A percentile compares a stretch with the other conserved stretches of the same genome.
phyloP scores from a whole-genome alignment of 129 eudicot genomes.

The Mikania micrantha region DNA sequence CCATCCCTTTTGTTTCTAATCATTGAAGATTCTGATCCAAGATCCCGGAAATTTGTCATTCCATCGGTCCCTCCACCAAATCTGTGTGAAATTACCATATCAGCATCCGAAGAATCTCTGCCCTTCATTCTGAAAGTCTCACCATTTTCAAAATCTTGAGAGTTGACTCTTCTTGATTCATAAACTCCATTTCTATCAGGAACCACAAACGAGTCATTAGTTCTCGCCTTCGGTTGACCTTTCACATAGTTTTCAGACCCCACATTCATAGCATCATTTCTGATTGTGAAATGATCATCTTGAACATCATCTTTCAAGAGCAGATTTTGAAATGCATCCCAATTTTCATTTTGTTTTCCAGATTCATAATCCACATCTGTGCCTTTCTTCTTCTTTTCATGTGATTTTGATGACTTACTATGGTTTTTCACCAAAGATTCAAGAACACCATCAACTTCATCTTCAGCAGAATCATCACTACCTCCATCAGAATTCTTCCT shows the following conservation, averaged over 20 bases:
- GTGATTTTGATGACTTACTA: constrained; percentile 43
- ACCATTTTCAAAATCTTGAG: constrained; percentile 45
- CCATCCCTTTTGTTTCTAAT: constrained; percentile 50
- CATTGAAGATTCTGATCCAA: constrained; percentile 37
- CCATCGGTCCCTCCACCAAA: constrained; percentile 21
- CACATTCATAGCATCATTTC: constrained; percentile 25
- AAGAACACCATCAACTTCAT: constrained; percentile 61
- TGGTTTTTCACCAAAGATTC: constrained; percentile 58
- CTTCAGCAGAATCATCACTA: constrained; percentile 45
- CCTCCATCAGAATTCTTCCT: constrained; percentile 58
- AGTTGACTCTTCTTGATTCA: constrained; percentile 27
- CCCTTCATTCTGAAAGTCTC: constrained; percentile 37
- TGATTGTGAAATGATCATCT: constrained; percentile 35
- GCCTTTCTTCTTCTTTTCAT: constrained; percentile 41
- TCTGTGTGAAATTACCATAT: constrained; percentile 40
- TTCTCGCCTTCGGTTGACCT: constrained; percentile 19
- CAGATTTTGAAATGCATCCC: constrained; percentile 88
- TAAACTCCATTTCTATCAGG: constrained; percentile 39
- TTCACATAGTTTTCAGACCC: constrained; percentile 43
- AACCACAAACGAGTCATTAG: constrained; percentile 48
- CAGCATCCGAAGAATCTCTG: constrained; percentile 41
- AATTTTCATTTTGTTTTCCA: constrained; percentile 34
- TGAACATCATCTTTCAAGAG: constrained; percentile 49
- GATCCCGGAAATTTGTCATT: constrained; percentile 32
- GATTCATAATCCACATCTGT: constrained; percentile 22